Percentiles rank a stretch among this genome's conserved stretches.
These are phyloP conservation scores for Penicillium psychrosexuale DNA, from an alignment of 2,329 filamentous ascomycete genomes.

Conservation along the genomic window DNA sequence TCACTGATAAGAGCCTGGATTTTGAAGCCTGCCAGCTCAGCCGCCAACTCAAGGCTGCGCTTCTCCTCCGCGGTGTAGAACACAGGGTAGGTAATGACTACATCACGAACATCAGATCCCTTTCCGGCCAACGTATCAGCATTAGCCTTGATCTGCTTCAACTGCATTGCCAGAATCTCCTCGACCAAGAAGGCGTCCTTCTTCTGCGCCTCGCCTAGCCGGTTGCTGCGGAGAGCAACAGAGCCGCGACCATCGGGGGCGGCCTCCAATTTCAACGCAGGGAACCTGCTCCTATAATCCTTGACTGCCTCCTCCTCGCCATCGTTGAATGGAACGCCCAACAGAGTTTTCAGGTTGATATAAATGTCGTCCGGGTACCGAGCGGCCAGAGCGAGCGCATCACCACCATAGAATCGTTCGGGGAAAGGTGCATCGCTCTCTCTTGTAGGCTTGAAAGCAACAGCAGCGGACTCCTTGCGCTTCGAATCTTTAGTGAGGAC, in stretches of 20 bases:
- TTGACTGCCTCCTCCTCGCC: constrained; percentile 53
- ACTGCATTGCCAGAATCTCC: constrained; percentile 92
- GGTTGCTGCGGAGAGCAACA: constrained; percentile 75
- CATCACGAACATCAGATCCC: constrained; percentile 69
- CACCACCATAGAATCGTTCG: constrained; percentile 86
- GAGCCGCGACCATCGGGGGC: constrained; percentile 58
- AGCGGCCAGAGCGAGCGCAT: constrained; percentile 81
- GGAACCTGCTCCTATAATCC: constrained; percentile 73
- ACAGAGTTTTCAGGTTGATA: constrained; percentile 83
- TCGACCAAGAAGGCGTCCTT: constrained; percentile 69
- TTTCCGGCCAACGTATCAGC: constrained; percentile 79
- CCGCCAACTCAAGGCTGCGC: constrained; percentile 77
- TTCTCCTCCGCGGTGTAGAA: constrained; percentile 92
- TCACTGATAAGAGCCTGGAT: constrained; percentile 84
- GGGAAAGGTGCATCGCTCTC: constrained; percentile 68
- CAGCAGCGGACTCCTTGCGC: constrained; percentile 86
- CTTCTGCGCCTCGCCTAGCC: constrained; percentile 63
- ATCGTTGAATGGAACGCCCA: constrained; percentile 64
- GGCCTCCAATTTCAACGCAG: constrained; percentile 67
- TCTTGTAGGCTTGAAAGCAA: constrained; percentile 87
- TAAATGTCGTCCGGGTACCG: constrained; percentile 93
- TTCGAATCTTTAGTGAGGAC: constrained; percentile 97
- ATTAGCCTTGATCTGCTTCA: constrained; percentile 86
- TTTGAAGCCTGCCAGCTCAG: constrained; percentile 81
- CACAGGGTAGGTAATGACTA: constrained; percentile 82